phyloP scores from a whole-genome alignment of 495 filamentous ascomycete genomes.

The Lophiostoma macrostomum region DNA sequence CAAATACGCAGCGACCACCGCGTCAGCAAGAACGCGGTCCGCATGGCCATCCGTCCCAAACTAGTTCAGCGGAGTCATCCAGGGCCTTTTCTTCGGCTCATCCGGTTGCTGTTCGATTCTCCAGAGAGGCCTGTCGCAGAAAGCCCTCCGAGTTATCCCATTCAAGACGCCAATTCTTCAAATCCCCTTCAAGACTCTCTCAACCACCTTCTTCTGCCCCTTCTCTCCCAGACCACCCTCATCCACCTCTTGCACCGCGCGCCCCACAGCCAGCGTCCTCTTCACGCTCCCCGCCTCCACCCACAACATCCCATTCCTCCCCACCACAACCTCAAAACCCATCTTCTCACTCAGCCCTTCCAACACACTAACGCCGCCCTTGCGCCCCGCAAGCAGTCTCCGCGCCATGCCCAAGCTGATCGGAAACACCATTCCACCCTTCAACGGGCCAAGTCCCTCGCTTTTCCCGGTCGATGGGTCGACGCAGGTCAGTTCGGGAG shows the following conservation, averaged over 20 bases:
- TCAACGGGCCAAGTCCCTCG: conserved; percentile 82
- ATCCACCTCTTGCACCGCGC: conserved; percentile 74
- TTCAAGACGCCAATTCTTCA: conserved; percentile 12
- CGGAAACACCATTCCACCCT: conserved; percentile 82
- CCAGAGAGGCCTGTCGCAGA: too few species aligned
- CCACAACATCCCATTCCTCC: conserved; percentile 92
- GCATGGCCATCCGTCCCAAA: too few species aligned
- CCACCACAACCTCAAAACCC: conserved; percentile 89
- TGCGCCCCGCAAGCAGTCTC: conserved; percentile 66
- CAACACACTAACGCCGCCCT: conserved; percentile 64
- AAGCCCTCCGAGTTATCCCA: too few species aligned
- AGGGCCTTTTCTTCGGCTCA: too few species aligned
- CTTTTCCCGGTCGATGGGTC: conserved; percentile 81
- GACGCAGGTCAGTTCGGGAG: conserved; percentile 86
- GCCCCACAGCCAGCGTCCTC: conserved; percentile 73
- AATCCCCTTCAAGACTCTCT: conserved; percentile 55
- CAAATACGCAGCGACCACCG: too few species aligned
- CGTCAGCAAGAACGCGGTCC: too few species aligned
- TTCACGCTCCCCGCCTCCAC: conserved; percentile 66
- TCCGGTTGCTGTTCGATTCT: too few species aligned
- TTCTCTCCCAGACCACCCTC: conserved; percentile 60
- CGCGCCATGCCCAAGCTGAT: conserved; percentile 77
- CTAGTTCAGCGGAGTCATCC: too few species aligned
- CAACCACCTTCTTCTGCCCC: conserved; percentile 78
- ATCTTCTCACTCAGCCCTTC: conserved; percentile 75